Conservation (phyloP, 2,329 filamentous ascomycete genomes). For the Fusarium sp. region DNA sequence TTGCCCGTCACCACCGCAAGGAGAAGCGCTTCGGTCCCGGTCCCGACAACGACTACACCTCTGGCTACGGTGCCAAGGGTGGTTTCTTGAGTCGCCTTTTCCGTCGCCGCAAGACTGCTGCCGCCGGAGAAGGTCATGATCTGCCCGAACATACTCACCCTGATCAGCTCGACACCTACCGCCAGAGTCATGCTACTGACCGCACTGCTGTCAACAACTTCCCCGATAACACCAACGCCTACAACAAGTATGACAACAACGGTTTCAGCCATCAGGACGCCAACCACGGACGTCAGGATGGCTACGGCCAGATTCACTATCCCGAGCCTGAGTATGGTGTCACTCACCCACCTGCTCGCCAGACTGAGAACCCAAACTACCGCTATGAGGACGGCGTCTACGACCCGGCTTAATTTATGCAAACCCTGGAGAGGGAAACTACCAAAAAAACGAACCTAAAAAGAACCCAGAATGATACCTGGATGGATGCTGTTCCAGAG, state of each 20-base stretch:
- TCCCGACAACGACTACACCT: slow-evolving; percentile 68
- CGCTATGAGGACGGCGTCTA: slow-evolving; percentile 55
- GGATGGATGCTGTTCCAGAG: slow-evolving; percentile 16
- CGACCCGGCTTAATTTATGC: slow-evolving; percentile 37
- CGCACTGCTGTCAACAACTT: slow-evolving; percentile 50
- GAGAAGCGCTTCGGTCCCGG: slow-evolving; percentile 75
- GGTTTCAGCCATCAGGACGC: slow-evolving; percentile 43
- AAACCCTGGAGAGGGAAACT: not conserved
- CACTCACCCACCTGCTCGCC: slow-evolving; percentile 14
- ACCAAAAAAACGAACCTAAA: not conserved
- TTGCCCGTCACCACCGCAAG: slow-evolving; percentile 77
- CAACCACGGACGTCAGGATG: slow-evolving; percentile 39
- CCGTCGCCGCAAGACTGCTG: slow-evolving; percentile 42
- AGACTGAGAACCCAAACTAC: slow-evolving; percentile 40
- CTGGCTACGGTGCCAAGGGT: slow-evolving; percentile 54
- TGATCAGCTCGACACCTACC: slow-evolving; percentile 51
- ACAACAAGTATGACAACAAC: slow-evolving; percentile 45
- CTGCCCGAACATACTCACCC: slow-evolving; percentile 56
- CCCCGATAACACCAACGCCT: slow-evolving; percentile 36
- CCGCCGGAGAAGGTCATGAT: slow-evolving; percentile 45
- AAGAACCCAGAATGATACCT: slow-evolving; percentile 24
- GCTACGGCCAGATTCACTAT: slow-evolving; percentile 45
- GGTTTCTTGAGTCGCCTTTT: slow-evolving; percentile 52
- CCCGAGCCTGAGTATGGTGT: slow-evolving; percentile 40
- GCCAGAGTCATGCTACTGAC: slow-evolving; percentile 57